A percentile compares a stretch with the other conserved stretches of the same genome.
phyloP scores from a whole-genome alignment of 345 rosid species.

The Lumnitzera littorea region DNA sequence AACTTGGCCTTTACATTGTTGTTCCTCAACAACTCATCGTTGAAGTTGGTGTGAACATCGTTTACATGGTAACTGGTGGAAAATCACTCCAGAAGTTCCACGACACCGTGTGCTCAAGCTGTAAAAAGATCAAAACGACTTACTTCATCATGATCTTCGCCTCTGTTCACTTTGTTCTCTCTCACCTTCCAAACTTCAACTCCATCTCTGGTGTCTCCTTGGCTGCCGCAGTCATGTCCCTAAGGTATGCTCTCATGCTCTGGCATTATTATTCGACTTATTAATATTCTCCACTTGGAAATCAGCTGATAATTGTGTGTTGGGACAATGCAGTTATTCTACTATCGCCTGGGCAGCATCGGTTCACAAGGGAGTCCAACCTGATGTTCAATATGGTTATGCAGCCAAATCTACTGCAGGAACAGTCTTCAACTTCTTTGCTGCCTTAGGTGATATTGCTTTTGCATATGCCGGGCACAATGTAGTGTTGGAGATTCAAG shows the following conservation, averaged over 20 bases:
- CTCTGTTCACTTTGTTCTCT: slow-evolving; percentile 49
- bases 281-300: too few species aligned
- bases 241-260: slow-evolving; percentile 26
- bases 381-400: slow-evolving; percentile 46
- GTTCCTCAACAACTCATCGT: slow-evolving; percentile 77
- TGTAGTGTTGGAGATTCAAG: slow-evolving; percentile 76
- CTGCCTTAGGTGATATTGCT: slow-evolving; percentile 58
- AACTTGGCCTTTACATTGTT: slow-evolving; percentile 71
- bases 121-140: slow-evolving; percentile 39
- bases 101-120: slow-evolving; percentile 29
- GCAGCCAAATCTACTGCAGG: slow-evolving; percentile 28
- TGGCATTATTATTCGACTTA: too few species aligned
- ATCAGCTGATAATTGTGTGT: neutral
- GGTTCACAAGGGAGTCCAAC: slow-evolving; percentile 37
- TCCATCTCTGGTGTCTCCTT: slow-evolving; percentile 67
- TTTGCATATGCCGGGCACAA: slow-evolving; percentile 81
- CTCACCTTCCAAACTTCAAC: slow-evolving; percentile 86
- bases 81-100: slow-evolving; percentile 54
- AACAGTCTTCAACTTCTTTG: slow-evolving; percentile 50
- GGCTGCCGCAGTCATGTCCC: slow-evolving; percentile 80
- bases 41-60: slow-evolving; percentile 56
- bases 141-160: slow-evolving; percentile 74
- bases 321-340: slow-evolving; percentile 44
- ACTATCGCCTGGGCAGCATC: slow-evolving; percentile 76
- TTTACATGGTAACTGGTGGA: slow-evolving; percentile 84